Conservation (phyloP, 2,329 filamentous ascomycete species). For the Calonectria honghensis region DNA sequence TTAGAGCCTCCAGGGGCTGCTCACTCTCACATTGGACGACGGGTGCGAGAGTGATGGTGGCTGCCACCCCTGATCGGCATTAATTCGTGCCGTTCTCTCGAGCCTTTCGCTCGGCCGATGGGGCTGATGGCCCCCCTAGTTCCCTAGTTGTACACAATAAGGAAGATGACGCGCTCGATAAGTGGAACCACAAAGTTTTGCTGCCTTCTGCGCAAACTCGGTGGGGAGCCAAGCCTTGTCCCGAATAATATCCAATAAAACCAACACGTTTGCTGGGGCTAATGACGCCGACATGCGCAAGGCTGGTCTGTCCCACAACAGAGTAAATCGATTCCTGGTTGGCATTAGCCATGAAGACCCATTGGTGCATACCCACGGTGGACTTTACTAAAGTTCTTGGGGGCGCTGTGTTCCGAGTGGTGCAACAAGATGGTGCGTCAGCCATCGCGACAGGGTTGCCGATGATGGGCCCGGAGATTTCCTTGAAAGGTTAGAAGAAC, state of each 20-base stretch:
- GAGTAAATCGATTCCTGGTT: no score
- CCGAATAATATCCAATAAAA: background rate
- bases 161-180: background rate
- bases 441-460: background rate
- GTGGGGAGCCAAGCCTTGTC: background rate
- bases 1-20: background rate
- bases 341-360: background rate
- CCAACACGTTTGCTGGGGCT: background rate
- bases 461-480: background rate
- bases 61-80: no score
- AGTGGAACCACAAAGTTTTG: background rate
- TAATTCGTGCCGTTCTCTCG: background rate
- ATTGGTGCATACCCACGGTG: background rate
- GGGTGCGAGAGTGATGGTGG: background rate
- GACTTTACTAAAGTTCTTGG: background rate
- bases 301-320: background rate
- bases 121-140: background rate
- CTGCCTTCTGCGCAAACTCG: no score
- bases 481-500: conserved; percentile 1
- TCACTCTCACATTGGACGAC: background rate
- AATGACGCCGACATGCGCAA: background rate
- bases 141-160: background rate
- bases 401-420: background rate
- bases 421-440: background rate
- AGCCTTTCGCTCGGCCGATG: background rate